phyloP scores from a whole-genome alignment of 345 rosid genomes.

The Dovyalis caffra region DNA sequence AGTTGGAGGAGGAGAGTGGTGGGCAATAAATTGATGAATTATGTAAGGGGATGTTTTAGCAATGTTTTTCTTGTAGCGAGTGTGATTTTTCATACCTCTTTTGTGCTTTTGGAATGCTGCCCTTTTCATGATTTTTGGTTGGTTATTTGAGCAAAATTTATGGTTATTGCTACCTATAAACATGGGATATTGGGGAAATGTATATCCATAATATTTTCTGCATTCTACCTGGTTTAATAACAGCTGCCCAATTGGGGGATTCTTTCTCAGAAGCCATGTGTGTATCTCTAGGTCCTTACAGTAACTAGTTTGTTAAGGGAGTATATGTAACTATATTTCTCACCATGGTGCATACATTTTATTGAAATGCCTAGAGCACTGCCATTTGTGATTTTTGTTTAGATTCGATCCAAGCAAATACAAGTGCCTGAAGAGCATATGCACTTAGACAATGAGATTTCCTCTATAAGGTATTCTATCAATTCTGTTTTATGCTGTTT shows the following conservation, averaged over 20 bases:
- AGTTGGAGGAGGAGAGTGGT: conserved; percentile 77
- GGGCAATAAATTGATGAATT: conserved; percentile 31
- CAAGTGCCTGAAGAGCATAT: not conserved
- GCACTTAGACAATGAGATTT: not conserved
- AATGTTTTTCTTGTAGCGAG: not conserved
- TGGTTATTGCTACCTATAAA: not conserved
- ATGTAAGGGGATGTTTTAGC: not conserved
- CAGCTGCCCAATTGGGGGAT: not conserved
- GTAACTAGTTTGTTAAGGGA: not conserved
- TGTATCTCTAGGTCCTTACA: not conserved
- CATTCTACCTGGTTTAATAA: not conserved
- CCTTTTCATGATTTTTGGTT: not conserved
- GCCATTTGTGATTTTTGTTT: no score
- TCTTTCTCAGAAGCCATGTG: not conserved
- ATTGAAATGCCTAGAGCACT: not conserved
- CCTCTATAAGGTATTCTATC: not conserved
- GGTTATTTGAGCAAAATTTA: not conserved
- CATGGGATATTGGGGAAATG: not conserved
- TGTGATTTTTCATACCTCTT: not conserved
- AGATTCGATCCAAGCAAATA: not conserved
- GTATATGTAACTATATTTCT: not conserved
- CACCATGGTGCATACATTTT: no score
- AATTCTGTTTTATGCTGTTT: not conserved
- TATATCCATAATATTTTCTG: not conserved
- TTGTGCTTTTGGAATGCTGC: not conserved